phyloP scores from a whole-genome alignment of 345 rosid genomes.

The Arabidopsis thaliana region DNA sequence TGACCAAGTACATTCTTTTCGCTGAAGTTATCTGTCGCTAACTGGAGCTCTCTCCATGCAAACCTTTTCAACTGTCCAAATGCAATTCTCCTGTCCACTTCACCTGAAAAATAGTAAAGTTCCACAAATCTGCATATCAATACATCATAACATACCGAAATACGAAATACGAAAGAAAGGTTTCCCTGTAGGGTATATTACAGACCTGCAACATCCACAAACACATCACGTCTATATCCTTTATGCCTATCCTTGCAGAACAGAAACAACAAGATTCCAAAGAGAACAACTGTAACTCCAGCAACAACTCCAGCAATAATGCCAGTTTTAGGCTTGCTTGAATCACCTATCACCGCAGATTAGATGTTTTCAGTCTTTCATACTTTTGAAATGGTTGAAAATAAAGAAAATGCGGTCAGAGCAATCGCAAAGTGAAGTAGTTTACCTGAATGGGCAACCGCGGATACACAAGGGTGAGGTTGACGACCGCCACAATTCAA shows the following conservation, averaged over 20 bases:
- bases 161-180: neutral
- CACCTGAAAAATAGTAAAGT: constrained; percentile 58
- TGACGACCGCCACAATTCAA: constrained; percentile 64
- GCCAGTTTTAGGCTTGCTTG: constrained; percentile 68
- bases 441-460: constrained; percentile 61
- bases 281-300: constrained; percentile 57
- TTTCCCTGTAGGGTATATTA: neutral
- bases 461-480: constrained; percentile 61
- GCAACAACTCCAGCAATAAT: constrained; percentile 73
- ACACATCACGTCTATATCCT: constrained; percentile 75
- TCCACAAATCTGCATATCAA: neutral
- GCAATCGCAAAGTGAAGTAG: constrained; percentile 21
- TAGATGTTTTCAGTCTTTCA: neutral
- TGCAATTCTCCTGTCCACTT: constrained; percentile 91
- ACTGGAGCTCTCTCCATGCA: constrained; percentile 90
- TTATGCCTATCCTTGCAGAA: constrained; percentile 65
- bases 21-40: constrained; percentile 84
- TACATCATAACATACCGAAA: neutral
- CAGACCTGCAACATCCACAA: constrained; percentile 92
- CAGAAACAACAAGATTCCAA: constrained; percentile 59
- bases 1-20: constrained; percentile 92
- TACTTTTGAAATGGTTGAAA: neutral
- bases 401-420: neutral
- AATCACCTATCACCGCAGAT: constrained; percentile 52
- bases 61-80: constrained; percentile 94